Conservation (phyloP, 495 filamentous ascomycete genomes). For the Xylaria curta region DNA sequence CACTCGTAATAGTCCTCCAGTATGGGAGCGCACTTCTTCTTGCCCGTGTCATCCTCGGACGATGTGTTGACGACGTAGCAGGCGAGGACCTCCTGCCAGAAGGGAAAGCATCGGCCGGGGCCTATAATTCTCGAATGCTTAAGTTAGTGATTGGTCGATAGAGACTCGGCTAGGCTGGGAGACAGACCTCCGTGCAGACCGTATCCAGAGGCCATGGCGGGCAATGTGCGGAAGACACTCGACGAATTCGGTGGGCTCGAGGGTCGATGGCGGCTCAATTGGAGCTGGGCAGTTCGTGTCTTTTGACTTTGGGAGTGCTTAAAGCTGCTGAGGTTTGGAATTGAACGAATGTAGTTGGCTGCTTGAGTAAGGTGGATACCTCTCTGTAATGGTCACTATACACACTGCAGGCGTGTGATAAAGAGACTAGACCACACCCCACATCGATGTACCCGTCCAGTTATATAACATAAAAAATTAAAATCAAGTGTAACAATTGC, state of each 20-base stretch:
- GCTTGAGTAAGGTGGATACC: conserved; percentile 18
- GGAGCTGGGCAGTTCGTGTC: conserved; percentile 18
- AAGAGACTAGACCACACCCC: background rate
- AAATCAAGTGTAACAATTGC: too few species aligned
- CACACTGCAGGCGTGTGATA: background rate
- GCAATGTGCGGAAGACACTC: background rate
- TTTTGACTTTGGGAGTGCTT: conserved; percentile 3
- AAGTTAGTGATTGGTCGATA: conserved; percentile 30
- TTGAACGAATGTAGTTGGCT: conserved; percentile 25
- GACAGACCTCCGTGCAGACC: conserved; percentile 62
- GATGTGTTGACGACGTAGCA: conserved; percentile 87
- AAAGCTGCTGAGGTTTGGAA: conserved; percentile 20
- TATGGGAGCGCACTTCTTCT: conserved; percentile 86
- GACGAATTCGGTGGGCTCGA: conserved; percentile 8
- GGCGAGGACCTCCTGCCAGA: conserved; percentile 94
- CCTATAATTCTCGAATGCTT: conserved; percentile 56
- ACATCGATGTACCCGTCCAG: background rate
- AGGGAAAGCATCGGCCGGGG: conserved; percentile 92
- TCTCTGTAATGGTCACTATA: background rate
- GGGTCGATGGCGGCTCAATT: conserved; percentile 17
- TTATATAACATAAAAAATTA: too few species aligned
- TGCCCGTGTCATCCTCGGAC: conserved; percentile 75
- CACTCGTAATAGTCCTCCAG: conserved; percentile 99
- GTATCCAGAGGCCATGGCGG: conserved; percentile 31
- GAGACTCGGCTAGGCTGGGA: conserved; percentile 18